Conservation (phyloP, 2,329 filamentous ascomycete genomes). For the Pestalotiopsis fici region DNA sequence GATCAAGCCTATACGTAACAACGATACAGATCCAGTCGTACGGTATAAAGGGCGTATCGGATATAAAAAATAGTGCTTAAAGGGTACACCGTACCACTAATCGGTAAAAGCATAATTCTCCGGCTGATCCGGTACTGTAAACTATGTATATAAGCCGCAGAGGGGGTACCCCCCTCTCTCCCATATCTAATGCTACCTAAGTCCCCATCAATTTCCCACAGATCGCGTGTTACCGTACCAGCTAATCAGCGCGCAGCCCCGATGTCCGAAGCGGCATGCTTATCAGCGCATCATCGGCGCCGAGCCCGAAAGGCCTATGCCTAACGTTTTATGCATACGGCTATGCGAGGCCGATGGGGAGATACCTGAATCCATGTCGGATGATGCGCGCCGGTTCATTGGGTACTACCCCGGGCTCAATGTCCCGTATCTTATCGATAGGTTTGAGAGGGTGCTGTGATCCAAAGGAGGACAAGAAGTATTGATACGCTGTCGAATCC, state of each 20-base stretch:
- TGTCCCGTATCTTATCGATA: background rate
- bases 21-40: no score
- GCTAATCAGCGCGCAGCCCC: background rate
- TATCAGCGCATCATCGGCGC: background rate
- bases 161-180: no score
- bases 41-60: no score
- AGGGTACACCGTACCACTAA: no score
- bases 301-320: background rate
- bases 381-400: background rate
- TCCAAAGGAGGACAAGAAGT: background rate
- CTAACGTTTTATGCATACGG: background rate
- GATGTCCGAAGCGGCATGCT: background rate
- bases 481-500: background rate
- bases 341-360: background rate
- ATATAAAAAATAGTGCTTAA: no score
- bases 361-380: background rate
- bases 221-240: background rate
- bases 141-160: no score
- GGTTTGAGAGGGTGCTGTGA: background rate
- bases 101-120: no score
- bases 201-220: no score
- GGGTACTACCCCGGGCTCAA: background rate
- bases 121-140: no score
- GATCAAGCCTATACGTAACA: no score
- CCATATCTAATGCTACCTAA: no score